phyloP scores from a whole-genome alignment of 306 rosid species.

The Prunus campanulata region DNA sequence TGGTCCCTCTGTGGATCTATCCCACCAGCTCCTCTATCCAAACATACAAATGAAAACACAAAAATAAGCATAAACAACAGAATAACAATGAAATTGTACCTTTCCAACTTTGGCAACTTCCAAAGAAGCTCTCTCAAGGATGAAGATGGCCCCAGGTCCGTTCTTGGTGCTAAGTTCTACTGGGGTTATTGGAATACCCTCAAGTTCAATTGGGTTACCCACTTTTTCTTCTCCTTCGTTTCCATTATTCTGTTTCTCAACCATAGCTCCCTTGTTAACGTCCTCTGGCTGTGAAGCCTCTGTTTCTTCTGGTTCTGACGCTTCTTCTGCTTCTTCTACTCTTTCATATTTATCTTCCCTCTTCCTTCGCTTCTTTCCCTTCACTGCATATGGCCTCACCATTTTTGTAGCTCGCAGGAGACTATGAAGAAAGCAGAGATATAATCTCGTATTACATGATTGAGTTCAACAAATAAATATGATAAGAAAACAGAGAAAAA shows the following conservation, averaged over 20 bases:
- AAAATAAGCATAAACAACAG: neutral
- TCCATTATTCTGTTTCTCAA: slow-evolving; percentile 12
- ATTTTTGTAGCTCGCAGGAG: slow-evolving; percentile 14
- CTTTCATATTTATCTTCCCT: slow-evolving; percentile 34
- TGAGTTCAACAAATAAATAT: no score
- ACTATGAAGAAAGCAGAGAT: no score
- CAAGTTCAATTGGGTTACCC: slow-evolving; percentile 30
- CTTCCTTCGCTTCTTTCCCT: slow-evolving; percentile 58
- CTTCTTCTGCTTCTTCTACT: slow-evolving; percentile 21
- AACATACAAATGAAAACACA: neutral
- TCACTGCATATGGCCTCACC: slow-evolving; percentile 52
- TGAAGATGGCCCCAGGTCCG: slow-evolving; percentile 48
- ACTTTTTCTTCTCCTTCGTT: slow-evolving; percentile 10
- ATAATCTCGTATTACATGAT: no score
- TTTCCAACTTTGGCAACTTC: slow-evolving; percentile 91
- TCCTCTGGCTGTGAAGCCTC: slow-evolving; percentile 13
- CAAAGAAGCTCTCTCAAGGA: slow-evolving; percentile 84
- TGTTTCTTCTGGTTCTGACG: slow-evolving; percentile 2
- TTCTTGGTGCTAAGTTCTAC: slow-evolving; percentile 18
- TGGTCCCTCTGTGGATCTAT: no score
- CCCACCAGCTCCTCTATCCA: neutral
- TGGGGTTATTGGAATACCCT: slow-evolving; percentile 53
- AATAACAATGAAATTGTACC: slow-evolving; percentile 28
- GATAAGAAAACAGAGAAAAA: no score
- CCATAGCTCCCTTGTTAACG: slow-evolving; percentile 11